These are phyloP conservation scores for Chiua virens DNA, from an alignment of 768 basidiomycete species.

Conservation along the genomic window DNA sequence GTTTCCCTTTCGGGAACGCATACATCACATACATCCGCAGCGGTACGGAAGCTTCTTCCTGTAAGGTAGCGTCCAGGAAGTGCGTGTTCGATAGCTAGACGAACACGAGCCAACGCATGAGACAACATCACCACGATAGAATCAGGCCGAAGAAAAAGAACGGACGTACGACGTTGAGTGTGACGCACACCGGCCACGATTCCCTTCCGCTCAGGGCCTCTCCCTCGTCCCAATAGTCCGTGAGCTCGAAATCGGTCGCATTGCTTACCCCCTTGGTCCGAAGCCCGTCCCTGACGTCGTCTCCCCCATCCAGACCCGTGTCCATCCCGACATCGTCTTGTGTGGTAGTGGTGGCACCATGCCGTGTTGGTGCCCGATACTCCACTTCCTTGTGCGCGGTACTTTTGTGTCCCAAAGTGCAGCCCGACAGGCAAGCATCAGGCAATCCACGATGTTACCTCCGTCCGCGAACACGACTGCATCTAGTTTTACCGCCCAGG, in stretches of 20 bases:
- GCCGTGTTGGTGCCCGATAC: conserved; percentile 49
- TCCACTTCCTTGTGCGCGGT: conserved; percentile 70
- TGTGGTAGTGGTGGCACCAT: conserved; percentile 8
- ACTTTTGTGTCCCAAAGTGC: conserved; percentile 83
- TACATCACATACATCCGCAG: conserved; percentile 62
- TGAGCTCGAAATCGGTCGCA: conserved; percentile 81
- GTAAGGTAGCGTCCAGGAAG: conserved; percentile 70
- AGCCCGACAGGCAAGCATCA: conserved; percentile 77
- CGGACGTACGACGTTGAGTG: conserved; percentile 68
- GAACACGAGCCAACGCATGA: background rate
- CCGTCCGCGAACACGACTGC: conserved; percentile 70
- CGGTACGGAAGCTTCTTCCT: conserved; percentile 70
- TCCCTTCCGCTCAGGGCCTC: conserved; percentile 61
- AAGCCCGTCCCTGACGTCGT: conserved; percentile 45
- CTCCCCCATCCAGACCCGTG: conserved; percentile 40
- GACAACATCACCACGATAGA: background rate
- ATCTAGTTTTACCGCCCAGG: conserved; percentile 78
- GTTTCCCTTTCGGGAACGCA: conserved; percentile 48
- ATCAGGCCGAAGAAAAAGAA: background rate
- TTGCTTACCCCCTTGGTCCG: conserved; percentile 48
- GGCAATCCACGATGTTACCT: conserved; percentile 74
- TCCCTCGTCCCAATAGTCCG: conserved; percentile 88
- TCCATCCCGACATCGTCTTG: conserved; percentile 50
- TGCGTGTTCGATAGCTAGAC: conserved; percentile 55
- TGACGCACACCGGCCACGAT: conserved; percentile 73